Conservation (phyloP, 2,329 filamentous ascomycete genomes). For the Aspergillus sp. region DNA sequence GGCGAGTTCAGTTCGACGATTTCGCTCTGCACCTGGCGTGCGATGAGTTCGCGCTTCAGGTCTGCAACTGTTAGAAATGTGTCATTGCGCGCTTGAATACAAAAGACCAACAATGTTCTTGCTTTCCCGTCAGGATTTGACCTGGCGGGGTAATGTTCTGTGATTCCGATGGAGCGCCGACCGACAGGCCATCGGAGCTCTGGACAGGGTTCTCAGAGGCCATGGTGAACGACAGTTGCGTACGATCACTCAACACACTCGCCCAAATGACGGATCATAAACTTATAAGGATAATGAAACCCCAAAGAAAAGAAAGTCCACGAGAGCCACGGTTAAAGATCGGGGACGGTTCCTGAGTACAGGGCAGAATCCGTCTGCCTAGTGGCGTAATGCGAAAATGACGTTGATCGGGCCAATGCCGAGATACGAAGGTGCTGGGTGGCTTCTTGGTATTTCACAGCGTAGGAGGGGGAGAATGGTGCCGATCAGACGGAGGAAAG, state of each 20-base stretch:
- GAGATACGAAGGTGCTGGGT: slow-evolving; percentile 4
- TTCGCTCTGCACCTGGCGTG: slow-evolving; percentile 84
- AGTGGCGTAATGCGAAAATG: slow-evolving; percentile 16
- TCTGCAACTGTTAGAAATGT: slow-evolving; percentile 53
- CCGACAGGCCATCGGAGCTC: slow-evolving; percentile 1
- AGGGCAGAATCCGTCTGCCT: slow-evolving; percentile 33
- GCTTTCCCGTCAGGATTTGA: slow-evolving; percentile 81
- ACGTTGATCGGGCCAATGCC: slow-evolving; percentile 23
- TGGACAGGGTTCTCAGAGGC: slow-evolving; percentile 7
- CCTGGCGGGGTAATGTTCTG: slow-evolving; percentile 49
- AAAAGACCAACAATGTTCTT: slow-evolving; percentile 73
- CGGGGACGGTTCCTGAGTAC: not conserved
- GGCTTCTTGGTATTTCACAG: slow-evolving; percentile 1
- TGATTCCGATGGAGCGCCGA: slow-evolving; percentile 10
- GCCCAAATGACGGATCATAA: slow-evolving; percentile 6
- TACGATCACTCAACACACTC: slow-evolving; percentile 4
- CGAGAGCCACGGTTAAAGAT: not conserved
- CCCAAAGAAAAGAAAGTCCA: slow-evolving; percentile 2
- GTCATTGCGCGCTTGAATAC: not conserved
- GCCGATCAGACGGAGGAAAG: not conserved
- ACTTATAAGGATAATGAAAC: slow-evolving; percentile 4
- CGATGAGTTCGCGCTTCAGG: slow-evolving; percentile 91
- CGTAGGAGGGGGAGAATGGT: not conserved
- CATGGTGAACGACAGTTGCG: slow-evolving; percentile 13
- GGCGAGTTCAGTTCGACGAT: slow-evolving; percentile 92